A percentile compares a stretch with the other conserved stretches of the same genome.
These are phyloP conservation scores for Fusarium sp. DNA, from an alignment of 2,329 filamentous ascomycete genomes.

Conservation along the genomic window DNA sequence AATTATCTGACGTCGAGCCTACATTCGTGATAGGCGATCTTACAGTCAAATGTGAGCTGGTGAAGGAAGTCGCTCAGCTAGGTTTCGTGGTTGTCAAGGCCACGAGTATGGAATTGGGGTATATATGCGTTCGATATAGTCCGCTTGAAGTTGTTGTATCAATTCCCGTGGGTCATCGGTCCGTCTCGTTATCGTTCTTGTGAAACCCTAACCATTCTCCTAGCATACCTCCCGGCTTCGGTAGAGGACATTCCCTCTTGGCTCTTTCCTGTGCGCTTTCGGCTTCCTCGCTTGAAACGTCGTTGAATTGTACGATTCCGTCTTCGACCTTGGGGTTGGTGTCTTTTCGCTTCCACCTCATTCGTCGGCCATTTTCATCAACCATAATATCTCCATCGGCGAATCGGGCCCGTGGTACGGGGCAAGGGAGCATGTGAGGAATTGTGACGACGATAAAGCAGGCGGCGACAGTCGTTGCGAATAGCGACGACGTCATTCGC, in stretches of 20 bases:
- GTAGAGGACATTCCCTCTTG: conserved; percentile 86
- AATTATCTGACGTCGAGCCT: background rate
- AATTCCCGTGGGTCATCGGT: conserved; percentile 41
- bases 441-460: conserved; percentile 93
- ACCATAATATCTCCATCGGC: conserved; percentile 72
- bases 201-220: conserved; percentile 80
- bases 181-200: conserved; percentile 45
- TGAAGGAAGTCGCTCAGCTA: background rate
- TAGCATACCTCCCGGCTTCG: conserved; percentile 84
- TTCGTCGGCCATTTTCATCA: conserved; percentile 59
- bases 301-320: conserved; percentile 61
- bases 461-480: conserved; percentile 89
- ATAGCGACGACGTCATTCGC: conserved; percentile 91
- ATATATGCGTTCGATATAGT: background rate
- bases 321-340: conserved; percentile 54
- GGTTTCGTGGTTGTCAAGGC: background rate
- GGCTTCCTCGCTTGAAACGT: conserved; percentile 52
- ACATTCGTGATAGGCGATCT: background rate
- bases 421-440: conserved; percentile 91
- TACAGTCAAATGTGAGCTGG: background rate
- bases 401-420: conserved; percentile 78
- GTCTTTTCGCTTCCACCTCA: conserved; percentile 56
- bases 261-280: conserved; percentile 53
- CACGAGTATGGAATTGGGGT: background rate
- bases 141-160: background rate